phyloP scores from a whole-genome alignment of 2,329 filamentous ascomycete species.

The Phymatotrichopsis omnivora region DNA sequence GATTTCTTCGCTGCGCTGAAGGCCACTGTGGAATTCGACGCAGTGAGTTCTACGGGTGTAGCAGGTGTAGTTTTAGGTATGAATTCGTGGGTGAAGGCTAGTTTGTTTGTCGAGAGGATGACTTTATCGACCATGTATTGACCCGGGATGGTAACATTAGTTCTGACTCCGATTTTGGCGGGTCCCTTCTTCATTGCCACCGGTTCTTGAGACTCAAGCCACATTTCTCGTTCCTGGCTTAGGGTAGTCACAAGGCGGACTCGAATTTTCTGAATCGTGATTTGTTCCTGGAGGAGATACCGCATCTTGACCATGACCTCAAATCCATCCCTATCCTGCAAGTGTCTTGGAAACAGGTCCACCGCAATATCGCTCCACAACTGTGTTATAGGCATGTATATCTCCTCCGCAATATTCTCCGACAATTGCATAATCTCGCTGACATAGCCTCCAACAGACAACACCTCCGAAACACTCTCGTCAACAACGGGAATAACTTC shows the following conservation, averaged over 20 bases:
- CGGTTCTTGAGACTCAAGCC: conserved; percentile 45
- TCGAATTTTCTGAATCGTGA: conserved; percentile 55
- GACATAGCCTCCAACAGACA: conserved; percentile 35
- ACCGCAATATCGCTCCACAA: conserved; percentile 65
- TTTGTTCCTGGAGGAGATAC: conserved; percentile 60
- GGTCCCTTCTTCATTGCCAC: conserved; percentile 47
- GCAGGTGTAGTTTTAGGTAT: conserved; percentile 43
- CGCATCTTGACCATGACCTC: conserved; percentile 56
- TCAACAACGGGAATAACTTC: conserved; percentile 24
- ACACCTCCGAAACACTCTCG: conserved; percentile 39
- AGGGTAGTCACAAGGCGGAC: conserved; percentile 52
- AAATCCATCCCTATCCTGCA: conserved; percentile 64
- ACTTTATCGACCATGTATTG: conserved; percentile 66
- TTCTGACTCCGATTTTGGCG: conserved; percentile 43
- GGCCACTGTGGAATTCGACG: conserved; percentile 32
- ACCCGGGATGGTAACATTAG: conserved; percentile 53
- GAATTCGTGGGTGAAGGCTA: conserved; percentile 56
- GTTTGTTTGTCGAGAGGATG: conserved; percentile 51
- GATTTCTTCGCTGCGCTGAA: conserved; percentile 33
- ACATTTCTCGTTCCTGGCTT: conserved; percentile 55
- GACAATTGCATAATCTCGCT: conserved; percentile 42
- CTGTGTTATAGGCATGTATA: conserved; percentile 42
- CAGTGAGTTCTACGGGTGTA: conserved; percentile 40
- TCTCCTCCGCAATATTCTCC: conserved; percentile 34
- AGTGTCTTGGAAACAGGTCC: conserved; percentile 58